phyloP scores from a whole-genome alignment of 2,329 filamentous ascomycete species.

The Ophiostoma ulmi region DNA sequence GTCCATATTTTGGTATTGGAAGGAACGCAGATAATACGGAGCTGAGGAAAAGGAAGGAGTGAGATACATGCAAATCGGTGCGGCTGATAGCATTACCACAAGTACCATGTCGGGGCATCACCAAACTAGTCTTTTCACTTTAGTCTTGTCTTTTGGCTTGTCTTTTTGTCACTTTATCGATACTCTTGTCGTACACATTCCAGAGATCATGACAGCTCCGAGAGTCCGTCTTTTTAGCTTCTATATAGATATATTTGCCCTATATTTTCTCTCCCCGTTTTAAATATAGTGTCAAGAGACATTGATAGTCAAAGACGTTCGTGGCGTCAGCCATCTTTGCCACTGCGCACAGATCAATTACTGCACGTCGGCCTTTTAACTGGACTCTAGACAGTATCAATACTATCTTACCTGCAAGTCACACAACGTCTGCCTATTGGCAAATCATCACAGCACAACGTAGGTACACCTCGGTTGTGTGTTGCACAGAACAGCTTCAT shows the following conservation, averaged over 20 bases:
- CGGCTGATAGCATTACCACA: background rate
- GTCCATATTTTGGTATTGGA: background rate
- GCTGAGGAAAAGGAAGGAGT: background rate
- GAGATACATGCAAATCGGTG: background rate
- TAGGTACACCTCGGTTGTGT: background rate
- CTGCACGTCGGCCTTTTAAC: background rate
- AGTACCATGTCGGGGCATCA: background rate
- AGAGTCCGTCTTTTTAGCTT: background rate
- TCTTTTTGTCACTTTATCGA: background rate
- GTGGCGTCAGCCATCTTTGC: conserved; percentile 7
- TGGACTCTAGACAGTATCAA: background rate
- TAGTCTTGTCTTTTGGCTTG: background rate
- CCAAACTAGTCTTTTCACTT: too few species aligned
- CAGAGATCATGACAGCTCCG: background rate
- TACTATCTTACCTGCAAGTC: background rate
- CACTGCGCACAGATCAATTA: background rate
- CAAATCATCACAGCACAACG: background rate
- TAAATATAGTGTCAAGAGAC: background rate
- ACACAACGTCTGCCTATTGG: background rate
- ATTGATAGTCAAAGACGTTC: background rate
- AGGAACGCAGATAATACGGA: background rate
- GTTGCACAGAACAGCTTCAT: background rate
- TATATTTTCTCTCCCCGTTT: background rate
- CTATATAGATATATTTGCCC: background rate
- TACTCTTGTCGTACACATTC: background rate